Evolutionary conservation across 202 grass and related monocot species (phyloP).

Genomic region (Miscanthus sacchariflorus): DNA sequence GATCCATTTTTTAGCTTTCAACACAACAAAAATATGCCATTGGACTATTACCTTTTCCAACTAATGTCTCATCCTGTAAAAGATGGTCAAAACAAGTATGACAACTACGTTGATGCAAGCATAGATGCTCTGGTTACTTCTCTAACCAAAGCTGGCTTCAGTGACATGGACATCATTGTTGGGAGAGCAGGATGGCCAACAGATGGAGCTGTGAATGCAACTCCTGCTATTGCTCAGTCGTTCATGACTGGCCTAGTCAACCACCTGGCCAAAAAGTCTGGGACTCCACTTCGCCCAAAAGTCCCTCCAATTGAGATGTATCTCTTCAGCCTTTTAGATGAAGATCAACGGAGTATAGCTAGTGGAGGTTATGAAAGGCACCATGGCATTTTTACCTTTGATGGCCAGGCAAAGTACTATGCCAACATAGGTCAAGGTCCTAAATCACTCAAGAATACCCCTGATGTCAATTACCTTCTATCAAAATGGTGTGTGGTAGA

Average conservation of each 20-base stretch:
- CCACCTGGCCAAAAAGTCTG: slow-evolving; percentile 78
- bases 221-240: slow-evolving; percentile 68
- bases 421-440: slow-evolving; percentile 84
- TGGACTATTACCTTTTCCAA: slow-evolving; percentile 80
- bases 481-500: slow-evolving; percentile 93
- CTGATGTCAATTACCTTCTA: slow-evolving; percentile 76
- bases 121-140: slow-evolving; percentile 82
- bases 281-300: slow-evolving; percentile 88
- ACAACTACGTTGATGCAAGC: slow-evolving; percentile 86
- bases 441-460: slow-evolving; percentile 65
- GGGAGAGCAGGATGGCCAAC: slow-evolving; percentile 93
- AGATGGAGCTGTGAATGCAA: slow-evolving; percentile 91
- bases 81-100: slow-evolving; percentile 81
- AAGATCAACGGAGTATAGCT: slow-evolving; percentile 63
- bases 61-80: slow-evolving; percentile 69
- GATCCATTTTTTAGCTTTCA: slow-evolving; percentile 75
- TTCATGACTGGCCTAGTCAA: slow-evolving; percentile 85
- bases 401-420: slow-evolving; percentile 87
- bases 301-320: slow-evolving; percentile 69
- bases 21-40: slow-evolving; percentile 79
- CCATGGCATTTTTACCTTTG: slow-evolving; percentile 91
- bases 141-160: slow-evolving; percentile 81
- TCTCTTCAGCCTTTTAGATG: slow-evolving; percentile 84
- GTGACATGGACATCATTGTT: slow-evolving; percentile 73
- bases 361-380: slow-evolving; percentile 81